These are phyloP conservation scores for Beauveria australis DNA, from an alignment of 2,329 filamentous ascomycete genomes.

Conservation along the genomic window DNA sequence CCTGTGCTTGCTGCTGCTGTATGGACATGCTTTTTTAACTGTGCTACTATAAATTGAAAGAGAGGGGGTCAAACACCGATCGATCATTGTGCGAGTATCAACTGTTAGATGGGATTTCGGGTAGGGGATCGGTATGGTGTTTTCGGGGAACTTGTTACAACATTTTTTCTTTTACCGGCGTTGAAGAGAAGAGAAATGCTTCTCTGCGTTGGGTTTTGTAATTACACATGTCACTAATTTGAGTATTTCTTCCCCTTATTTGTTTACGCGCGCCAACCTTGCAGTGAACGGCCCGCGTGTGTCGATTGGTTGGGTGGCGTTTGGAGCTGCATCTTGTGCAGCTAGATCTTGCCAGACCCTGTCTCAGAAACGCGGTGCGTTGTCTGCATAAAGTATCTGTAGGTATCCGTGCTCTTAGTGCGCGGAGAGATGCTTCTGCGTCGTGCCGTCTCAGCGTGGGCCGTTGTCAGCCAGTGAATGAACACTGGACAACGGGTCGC, in stretches of 20 bases:
- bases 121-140: neutral
- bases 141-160: neutral
- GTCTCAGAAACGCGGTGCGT: neutral
- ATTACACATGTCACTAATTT: neutral
- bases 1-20: conserved; percentile 51
- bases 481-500: neutral
- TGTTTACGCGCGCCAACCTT: neutral
- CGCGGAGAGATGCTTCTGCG: neutral
- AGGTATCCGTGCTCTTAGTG: too few relatives aligned
- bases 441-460: neutral
- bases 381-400: neutral
- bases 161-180: neutral
- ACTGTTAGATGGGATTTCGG: neutral
- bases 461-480: neutral
- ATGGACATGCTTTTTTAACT: conserved; percentile 46
- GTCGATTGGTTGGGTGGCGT: neutral
- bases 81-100: neutral
- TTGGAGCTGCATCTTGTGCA: neutral
- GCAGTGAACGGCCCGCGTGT: neutral
- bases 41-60: neutral
- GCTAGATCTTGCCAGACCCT: neutral
- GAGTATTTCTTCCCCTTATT: neutral
- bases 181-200: neutral
- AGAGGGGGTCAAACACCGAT: neutral
- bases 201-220: neutral